Conservation (phyloP, 805 yeast genomes). For the Metschnikowia cubensis region DNA sequence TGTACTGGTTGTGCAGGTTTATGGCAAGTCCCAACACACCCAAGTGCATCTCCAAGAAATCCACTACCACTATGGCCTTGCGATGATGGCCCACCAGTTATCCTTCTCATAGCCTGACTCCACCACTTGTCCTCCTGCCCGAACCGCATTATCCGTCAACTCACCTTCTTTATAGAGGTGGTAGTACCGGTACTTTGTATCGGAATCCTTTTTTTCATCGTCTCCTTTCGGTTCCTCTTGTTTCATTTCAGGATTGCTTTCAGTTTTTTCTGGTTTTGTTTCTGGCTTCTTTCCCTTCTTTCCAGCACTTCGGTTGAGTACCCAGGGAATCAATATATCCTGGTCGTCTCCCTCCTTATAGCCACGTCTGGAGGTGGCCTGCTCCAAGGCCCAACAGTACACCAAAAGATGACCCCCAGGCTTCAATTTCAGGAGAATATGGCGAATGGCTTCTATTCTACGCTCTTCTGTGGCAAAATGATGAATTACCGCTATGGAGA, state of each 20-base stretch:
- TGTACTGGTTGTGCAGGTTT: too few species aligned
- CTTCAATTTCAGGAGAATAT: conserved; percentile 58
- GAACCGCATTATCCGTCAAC: conserved; percentile 59
- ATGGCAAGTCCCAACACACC: too few species aligned
- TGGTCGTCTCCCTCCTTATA: conserved; percentile 89
- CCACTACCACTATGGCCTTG: neutral
- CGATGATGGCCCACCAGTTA: conserved; percentile 74
- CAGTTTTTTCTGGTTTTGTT: neutral
- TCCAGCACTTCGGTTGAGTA: conserved; percentile 49
- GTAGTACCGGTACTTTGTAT: conserved; percentile 78
- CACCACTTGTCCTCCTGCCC: conserved; percentile 68
- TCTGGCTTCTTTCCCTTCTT: conserved; percentile 22
- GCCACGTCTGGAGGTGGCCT: conserved; percentile 81
- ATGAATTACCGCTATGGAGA: conserved; percentile 92
- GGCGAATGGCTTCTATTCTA: conserved; percentile 68
- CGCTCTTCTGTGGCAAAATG: conserved; percentile 87
- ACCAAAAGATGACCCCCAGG: conserved; percentile 67
- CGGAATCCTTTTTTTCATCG: conserved; percentile 20
- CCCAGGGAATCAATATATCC: conserved; percentile 97
- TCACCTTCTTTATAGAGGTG: conserved; percentile 87
- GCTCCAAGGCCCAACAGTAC: conserved; percentile 97
- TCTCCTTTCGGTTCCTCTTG: neutral
- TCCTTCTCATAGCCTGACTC: conserved; percentile 86
- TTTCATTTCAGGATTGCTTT: neutral
- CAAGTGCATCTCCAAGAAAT: too few species aligned